Percentiles rank a stretch among this genome's conserved stretches.
phyloP scores from a whole-genome alignment of 2,329 filamentous ascomycete genomes.

The Nannizzia gypsea region DNA sequence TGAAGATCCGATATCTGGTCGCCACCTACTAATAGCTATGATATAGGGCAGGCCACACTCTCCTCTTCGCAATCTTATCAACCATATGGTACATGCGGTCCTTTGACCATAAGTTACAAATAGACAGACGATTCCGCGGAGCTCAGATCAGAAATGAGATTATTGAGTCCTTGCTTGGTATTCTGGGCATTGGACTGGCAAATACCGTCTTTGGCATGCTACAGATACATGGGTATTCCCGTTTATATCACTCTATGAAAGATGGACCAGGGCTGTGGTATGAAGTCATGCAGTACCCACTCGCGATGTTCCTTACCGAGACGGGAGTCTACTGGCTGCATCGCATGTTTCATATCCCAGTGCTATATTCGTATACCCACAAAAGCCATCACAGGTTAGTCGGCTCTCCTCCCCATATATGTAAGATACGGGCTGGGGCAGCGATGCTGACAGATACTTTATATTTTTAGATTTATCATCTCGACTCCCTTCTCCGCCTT shows the following conservation, averaged over 20 bases:
- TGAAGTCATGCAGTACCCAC: not conserved
- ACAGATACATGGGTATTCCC: not conserved
- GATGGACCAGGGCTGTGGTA: not conserved
- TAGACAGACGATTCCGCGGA: not conserved
- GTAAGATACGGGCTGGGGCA: not conserved
- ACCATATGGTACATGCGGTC: not conserved
- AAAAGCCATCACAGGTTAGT: not conserved
- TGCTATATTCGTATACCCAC: not conserved
- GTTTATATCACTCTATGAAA: not conserved
- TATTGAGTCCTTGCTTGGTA: not conserved
- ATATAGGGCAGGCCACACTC: not conserved
- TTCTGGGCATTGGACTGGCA: not conserved
- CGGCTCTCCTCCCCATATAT: not conserved
- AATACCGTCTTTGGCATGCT: not conserved
- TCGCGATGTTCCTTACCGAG: not conserved
- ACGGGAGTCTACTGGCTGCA: not conserved
- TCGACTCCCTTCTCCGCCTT: not conserved
- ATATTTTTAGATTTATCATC: not conserved
- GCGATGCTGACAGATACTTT: not conserved
- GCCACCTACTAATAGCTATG: not conserved
- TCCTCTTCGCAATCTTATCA: not conserved
- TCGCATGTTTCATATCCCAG: not conserved
- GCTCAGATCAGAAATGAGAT: not conserved
- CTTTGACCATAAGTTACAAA: not conserved
- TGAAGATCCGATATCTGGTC: not conserved